Evolutionary conservation across 805 yeast genomes (phyloP).

Genomic region (Candida oleophila): DNA sequence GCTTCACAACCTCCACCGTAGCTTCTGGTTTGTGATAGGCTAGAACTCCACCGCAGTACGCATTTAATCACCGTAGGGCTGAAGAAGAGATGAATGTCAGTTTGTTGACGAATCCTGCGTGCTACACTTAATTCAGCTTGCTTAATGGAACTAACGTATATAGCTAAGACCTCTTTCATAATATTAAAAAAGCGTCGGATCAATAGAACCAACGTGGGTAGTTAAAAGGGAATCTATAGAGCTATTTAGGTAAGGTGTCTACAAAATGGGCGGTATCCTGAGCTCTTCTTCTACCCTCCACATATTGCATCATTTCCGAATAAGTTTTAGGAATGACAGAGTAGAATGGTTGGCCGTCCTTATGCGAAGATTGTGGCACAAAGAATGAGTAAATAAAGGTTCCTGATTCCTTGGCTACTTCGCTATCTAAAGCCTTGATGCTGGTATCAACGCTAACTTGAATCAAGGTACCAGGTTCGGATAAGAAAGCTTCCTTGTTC

Average conservation of each 20-base stretch:
- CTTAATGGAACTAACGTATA: no score
- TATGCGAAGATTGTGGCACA: slow-evolving; percentile 60
- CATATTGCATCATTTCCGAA: slow-evolving; percentile 87
- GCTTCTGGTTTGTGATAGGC: no score
- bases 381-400: slow-evolving; percentile 86
- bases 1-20: no score
- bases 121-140: no score
- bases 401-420: slow-evolving; percentile 70
- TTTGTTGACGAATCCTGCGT: no score
- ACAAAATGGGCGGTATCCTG: slow-evolving; percentile 73
- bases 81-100: no score
- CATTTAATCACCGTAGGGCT: no score
- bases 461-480: slow-evolving; percentile 80
- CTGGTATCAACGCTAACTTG: slow-evolving; percentile 87
- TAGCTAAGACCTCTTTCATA: no score
- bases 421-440: slow-evolving; percentile 66
- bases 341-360: slow-evolving; percentile 48
- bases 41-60: no score
- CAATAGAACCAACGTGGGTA: no score
- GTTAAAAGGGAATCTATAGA: no score
- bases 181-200: no score
- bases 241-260: slow-evolving; percentile 26
- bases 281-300: slow-evolving; percentile 90
- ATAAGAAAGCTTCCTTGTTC: slow-evolving; percentile 57
- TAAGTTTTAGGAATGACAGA: slow-evolving; percentile 86